Evolutionary conservation across 805 yeast species (phyloP), one percentile per base, ranked within the genome.

Genomic region (Scheffersomyces ergatensis): DNA sequence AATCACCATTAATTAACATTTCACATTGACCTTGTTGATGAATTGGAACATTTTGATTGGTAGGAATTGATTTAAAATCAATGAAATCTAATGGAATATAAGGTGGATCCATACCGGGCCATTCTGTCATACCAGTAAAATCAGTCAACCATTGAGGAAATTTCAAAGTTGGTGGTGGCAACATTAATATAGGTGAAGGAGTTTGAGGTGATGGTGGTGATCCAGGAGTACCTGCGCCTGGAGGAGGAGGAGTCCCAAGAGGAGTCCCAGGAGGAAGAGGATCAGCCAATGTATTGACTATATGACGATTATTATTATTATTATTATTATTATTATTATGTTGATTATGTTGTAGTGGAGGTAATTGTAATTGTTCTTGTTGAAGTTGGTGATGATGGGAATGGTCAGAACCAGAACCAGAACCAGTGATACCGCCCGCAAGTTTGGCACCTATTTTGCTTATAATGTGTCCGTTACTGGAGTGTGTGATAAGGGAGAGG

Each of bases 61-160:
- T 33, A 3, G 88, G 87, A 18, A 87, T 67, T 20, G 56, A 53
- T 5, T 53, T 46, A 34, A 87, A 63, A 53, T 85, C 77, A 45
- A 88, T 78, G 50, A 82, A 84, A 49, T 81, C 85, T 45, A 87
- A 62, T 2, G 95, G 89, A 29, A 90, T 83, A 58, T 87, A 90
- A 0, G 97, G 97, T 3, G 97, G 97, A 39, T 82, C 81, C 33
- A 77, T 57, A 0, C 84, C 90, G 0, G 98, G 98, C 98, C 98
- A 90, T 39, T 73, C 72, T 0, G 49, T 62, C 38, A 89, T 55
- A 0, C 92, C 90, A 1, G 97, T 88, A 48, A 86, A 74, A 12
- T 78, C 84, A 0, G 72, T 47, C 21, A 90, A 71, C 98, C 98
- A 90, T 17, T 67, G 42, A 0, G 98, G 98, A 46, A 90, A 79